These are phyloP conservation scores for Leccinum subrobustum DNA, from an alignment of 1,284 basidiomycete species.

Conservation along the genomic window DNA sequence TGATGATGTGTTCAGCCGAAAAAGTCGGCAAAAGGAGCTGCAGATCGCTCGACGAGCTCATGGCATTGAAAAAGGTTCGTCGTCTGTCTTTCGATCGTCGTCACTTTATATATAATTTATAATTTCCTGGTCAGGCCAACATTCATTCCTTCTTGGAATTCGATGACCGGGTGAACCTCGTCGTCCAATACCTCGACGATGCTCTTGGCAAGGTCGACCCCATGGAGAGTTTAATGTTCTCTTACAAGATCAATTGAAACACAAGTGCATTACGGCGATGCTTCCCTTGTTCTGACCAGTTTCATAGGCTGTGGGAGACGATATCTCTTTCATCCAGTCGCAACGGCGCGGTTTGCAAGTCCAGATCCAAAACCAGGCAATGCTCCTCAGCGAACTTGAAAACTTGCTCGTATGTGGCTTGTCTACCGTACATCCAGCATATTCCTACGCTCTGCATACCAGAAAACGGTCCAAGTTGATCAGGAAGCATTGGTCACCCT, in stretches of 20 bases:
- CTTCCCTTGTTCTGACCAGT: slow-evolving; percentile 5
- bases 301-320: slow-evolving; percentile 84
- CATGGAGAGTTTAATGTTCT: slow-evolving; percentile 83
- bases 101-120: background rate
- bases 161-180: slow-evolving; percentile 81
- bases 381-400: slow-evolving; percentile 78
- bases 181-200: slow-evolving; percentile 87
- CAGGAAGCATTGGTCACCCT: slow-evolving; percentile 73
- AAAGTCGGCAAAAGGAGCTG: slow-evolving; percentile 66
- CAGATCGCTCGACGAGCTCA: slow-evolving; percentile 83
- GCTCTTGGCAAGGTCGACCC: slow-evolving; percentile 83
- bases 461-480: slow-evolving; percentile 95
- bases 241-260: slow-evolving; percentile 93
- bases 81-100: slow-evolving; percentile 3
- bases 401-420: slow-evolving; percentile 67
- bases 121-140: slow-evolving; percentile 62
- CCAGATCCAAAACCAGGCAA: slow-evolving; percentile 93
- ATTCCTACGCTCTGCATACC: slow-evolving; percentile 12
- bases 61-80: slow-evolving; percentile 85
- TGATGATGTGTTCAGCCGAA: slow-evolving; percentile 60
- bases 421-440: background rate
- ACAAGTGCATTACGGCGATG: slow-evolving; percentile 44
- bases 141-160: slow-evolving; percentile 97
- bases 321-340: slow-evolving; percentile 94
- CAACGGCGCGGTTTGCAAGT: slow-evolving; percentile 97